Evolutionary conservation across 345 rosid genomes (phyloP).

Genomic region (Dipteronia dyeriana): DNA sequence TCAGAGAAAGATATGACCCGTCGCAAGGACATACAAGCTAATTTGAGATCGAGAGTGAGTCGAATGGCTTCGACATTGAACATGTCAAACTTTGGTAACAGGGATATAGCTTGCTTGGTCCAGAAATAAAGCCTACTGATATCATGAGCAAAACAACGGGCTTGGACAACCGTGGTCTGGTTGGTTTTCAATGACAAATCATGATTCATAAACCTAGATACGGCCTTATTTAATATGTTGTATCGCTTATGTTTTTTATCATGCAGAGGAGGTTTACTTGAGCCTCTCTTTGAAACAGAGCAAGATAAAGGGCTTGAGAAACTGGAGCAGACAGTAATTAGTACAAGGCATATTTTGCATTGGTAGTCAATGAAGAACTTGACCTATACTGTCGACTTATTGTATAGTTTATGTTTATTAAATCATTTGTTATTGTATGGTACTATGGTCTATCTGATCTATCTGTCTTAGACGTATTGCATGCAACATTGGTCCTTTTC

Average conservation of each 20-base stretch:
- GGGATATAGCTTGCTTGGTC: no score
- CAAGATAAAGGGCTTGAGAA: conserved; percentile 98
- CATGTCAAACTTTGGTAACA: conserved; percentile 79
- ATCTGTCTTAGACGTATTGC: no score
- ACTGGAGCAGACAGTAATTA: conserved; percentile 82
- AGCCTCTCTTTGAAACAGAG: conserved; percentile 48
- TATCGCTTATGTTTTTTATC: neutral
- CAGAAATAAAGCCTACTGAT: conserved; percentile 42
- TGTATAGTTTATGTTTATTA: no score
- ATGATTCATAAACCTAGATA: neutral
- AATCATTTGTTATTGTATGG: no score
- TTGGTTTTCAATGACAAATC: no score
- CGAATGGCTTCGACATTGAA: conserved; percentile 84
- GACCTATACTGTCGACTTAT: no score
- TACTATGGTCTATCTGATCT: no score
- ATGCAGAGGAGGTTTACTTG: conserved; percentile 9
- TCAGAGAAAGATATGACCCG: conserved; percentile 95
- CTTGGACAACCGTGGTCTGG: no score
- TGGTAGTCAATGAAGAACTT: no score
- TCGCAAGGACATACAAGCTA: conserved; percentile 81
- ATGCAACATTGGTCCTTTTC: no score
- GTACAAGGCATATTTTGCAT: no score
- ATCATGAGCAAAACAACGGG: no score
- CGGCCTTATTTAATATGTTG: conserved; percentile 23
- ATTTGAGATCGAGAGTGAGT: conserved; percentile 68